Evolutionary conservation across 2,329 filamentous ascomycete species (phyloP).

Genomic region (Scedosporium minutisporum): DNA sequence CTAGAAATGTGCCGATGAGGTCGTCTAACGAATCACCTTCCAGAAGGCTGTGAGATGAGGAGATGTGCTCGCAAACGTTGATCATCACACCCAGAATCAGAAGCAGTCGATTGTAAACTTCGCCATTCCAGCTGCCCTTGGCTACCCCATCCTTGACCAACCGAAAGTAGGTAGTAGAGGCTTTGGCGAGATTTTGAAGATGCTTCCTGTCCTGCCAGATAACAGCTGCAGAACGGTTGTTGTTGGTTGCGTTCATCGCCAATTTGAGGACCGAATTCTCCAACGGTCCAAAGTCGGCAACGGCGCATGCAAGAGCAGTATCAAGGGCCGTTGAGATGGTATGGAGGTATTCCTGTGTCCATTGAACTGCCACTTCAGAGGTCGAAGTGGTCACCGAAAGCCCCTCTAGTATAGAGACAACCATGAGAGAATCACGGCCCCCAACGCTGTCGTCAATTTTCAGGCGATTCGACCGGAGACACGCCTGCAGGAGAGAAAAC

Average conservation of each 20-base stretch:
- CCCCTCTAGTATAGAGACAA: slow-evolving; percentile 42
- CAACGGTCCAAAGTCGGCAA: slow-evolving; percentile 27
- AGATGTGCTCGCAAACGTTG: slow-evolving; percentile 75
- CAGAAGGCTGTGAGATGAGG: slow-evolving; percentile 39
- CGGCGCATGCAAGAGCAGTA: slow-evolving; percentile 24
- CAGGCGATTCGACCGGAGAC: neutral
- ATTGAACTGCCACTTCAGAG: slow-evolving; percentile 28
- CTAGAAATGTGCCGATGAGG: slow-evolving; percentile 57
- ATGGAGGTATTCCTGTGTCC: slow-evolving; percentile 41
- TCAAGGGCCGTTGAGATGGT: slow-evolving; percentile 39
- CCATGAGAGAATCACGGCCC: slow-evolving; percentile 14
- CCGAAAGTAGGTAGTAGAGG: slow-evolving; percentile 42
- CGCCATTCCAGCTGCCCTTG: slow-evolving; percentile 36
- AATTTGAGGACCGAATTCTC: slow-evolving; percentile 53
- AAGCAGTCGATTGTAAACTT: slow-evolving; percentile 60
- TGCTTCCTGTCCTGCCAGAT: slow-evolving; percentile 55
- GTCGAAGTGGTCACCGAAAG: slow-evolving; percentile 40
- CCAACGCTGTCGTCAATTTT: slow-evolving; percentile 9
- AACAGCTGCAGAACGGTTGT: slow-evolving; percentile 58
- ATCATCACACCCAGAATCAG: slow-evolving; percentile 75
- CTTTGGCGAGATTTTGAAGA: slow-evolving; percentile 35
- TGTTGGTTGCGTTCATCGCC: slow-evolving; percentile 79
- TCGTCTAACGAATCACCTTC: slow-evolving; percentile 37
- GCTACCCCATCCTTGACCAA: slow-evolving; percentile 37
- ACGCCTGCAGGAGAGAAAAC: slow-evolving; percentile 11